A percentile compares a stretch with the other conserved stretches of the same genome.
These are phyloP conservation scores for Suillus alpinus DNA, from an alignment of 768 basidiomycete genomes.

Conservation along the genomic window DNA sequence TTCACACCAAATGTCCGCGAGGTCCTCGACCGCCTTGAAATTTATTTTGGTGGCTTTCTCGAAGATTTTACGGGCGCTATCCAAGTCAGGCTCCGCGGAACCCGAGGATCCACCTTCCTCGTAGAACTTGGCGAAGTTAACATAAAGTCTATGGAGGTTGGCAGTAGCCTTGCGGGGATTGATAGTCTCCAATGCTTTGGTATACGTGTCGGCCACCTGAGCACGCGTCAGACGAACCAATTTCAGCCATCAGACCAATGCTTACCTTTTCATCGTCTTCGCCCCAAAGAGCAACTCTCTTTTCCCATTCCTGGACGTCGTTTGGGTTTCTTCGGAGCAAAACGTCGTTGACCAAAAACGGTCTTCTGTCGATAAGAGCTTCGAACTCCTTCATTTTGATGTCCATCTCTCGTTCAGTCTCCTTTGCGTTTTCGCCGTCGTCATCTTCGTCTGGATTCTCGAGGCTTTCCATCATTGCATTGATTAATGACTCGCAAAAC, in stretches of 20 bases:
- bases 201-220: slow-evolving; percentile 92
- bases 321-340: slow-evolving; percentile 90
- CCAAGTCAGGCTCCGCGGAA: slow-evolving; percentile 77
- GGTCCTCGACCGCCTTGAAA: slow-evolving; percentile 94
- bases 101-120: slow-evolving; percentile 88
- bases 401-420: slow-evolving; percentile 84
- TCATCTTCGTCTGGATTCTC: slow-evolving; percentile 74
- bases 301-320: slow-evolving; percentile 99
- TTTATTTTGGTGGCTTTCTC: slow-evolving; percentile 91
- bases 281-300: slow-evolving; percentile 89
- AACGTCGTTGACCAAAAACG: slow-evolving; percentile 96
- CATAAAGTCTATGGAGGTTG: slow-evolving; percentile 84
- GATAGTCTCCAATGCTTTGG: slow-evolving; percentile 83
- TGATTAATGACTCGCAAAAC: slow-evolving; percentile 87
- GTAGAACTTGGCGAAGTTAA: slow-evolving; percentile 97
- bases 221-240: slow-evolving; percentile 4
- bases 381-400: slow-evolving; percentile 89
- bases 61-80: slow-evolving; percentile 85
- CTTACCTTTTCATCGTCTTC: slow-evolving; percentile 89
- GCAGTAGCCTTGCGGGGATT: slow-evolving; percentile 87
- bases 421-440: slow-evolving; percentile 74
- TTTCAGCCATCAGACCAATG: neutral
- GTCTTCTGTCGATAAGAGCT: slow-evolving; percentile 89
- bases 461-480: slow-evolving; percentile 82
- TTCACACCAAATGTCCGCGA: slow-evolving; percentile 99